Evolutionary conservation across 345 rosid genomes (phyloP).

Genomic region (Syzygium oleosum): DNA sequence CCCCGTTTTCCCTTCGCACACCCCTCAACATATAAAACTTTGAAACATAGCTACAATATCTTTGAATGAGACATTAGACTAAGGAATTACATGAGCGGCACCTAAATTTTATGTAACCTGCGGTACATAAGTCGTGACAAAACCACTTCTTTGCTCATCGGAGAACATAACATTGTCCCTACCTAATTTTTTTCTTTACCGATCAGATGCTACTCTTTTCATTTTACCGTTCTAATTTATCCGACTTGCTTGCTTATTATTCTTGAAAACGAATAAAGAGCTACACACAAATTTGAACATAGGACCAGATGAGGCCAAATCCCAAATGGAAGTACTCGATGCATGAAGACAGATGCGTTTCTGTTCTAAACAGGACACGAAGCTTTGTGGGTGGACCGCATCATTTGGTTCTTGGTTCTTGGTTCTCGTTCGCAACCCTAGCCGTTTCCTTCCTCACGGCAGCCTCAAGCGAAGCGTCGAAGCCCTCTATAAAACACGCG

Average conservation of each 20-base stretch:
- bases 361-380: background rate
- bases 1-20: background rate
- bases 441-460: background rate
- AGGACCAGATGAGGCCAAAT: too few relatives aligned
- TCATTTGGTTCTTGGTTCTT: background rate
- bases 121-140: background rate
- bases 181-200: background rate
- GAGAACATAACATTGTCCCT: background rate
- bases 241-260: background rate
- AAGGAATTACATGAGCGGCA: too few relatives aligned
- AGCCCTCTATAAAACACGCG: background rate
- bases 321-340: fast-evolving
- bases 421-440: background rate
- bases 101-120: background rate
- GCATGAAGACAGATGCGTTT: background rate
- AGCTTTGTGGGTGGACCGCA: background rate
- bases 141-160: background rate
- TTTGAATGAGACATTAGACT: background rate
- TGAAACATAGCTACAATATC: background rate
- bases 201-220: background rate
- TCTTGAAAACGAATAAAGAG: background rate
- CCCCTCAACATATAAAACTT: background rate
- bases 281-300: background rate
- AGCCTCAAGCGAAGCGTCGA: background rate
- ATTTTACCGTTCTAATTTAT: background rate